These are phyloP conservation scores for Thermomucor indicae-seudaticae DNA, from an alignment of 371 early-diverging fungal genomes.

Conservation along the genomic window DNA sequence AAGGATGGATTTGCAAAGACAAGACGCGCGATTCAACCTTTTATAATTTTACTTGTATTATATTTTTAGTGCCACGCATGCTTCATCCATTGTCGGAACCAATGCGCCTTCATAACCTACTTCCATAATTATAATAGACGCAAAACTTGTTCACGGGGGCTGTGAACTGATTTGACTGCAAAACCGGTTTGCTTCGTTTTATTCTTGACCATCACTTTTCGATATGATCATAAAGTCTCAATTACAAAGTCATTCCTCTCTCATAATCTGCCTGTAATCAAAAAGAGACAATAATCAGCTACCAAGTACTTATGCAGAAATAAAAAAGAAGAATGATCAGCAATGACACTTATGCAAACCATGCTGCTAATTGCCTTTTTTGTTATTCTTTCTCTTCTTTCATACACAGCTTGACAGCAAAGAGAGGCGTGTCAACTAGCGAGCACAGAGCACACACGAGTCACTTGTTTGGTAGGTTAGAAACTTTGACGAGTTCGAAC, in stretches of 20 bases:
- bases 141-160: conserved; percentile 2
- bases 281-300: no score
- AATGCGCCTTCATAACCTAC: background rate
- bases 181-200: conserved; percentile 6
- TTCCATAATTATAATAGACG: background rate
- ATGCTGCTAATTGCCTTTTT: background rate
- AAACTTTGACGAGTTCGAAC: conserved; percentile 13
- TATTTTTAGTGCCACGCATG: conserved; percentile 4
- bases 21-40: background rate
- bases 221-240: background rate
- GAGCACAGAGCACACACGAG: no score
- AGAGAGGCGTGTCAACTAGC: no score
- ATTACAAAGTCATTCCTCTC: background rate
- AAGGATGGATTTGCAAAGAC: background rate
- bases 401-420: background rate
- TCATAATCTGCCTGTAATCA: no score
- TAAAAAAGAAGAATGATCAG: conserved; percentile 1
- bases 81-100: background rate
- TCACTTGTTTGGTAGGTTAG: conserved; percentile 7
- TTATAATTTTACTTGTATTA: background rate
- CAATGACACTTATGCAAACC: conserved; percentile 4
- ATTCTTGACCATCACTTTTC: background rate
- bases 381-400: background rate
- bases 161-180: background rate
- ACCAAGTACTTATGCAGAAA: no score